Evolutionary conservation across 2,329 filamentous ascomycete genomes (phyloP).

Genomic region (Rugonectria rugulosa): DNA sequence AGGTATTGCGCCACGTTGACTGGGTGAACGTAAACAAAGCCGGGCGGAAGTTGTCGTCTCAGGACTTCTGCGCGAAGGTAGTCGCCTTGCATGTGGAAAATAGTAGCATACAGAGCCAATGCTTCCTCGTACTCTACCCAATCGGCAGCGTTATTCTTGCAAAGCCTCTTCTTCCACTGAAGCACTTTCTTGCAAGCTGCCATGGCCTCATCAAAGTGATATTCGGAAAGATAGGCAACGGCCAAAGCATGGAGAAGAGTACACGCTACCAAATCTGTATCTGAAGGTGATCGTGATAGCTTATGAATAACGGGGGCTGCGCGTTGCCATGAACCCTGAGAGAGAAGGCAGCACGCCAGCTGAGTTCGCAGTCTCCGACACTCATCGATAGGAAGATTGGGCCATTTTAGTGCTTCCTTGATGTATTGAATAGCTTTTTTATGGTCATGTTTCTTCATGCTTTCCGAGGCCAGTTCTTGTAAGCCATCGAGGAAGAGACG

Average conservation of each 20-base stretch:
- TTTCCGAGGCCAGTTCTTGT: conserved; percentile 33
- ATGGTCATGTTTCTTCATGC: conserved; percentile 32
- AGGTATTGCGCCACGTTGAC: not conserved
- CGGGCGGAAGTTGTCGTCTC: conserved; percentile 24
- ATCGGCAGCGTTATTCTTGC: conserved; percentile 17
- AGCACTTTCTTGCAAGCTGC: conserved; percentile 31
- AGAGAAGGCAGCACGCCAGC: conserved; percentile 34
- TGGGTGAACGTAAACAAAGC: conserved; percentile 9
- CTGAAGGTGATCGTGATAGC: not conserved
- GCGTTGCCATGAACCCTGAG: conserved; percentile 29
- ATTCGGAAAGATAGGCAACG: conserved; percentile 26
- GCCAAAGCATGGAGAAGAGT: conserved; percentile 11
- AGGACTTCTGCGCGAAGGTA: conserved; percentile 34
- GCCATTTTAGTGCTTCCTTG: conserved; percentile 24
- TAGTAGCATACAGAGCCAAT: conserved; percentile 33
- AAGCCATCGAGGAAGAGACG: conserved; percentile 27
- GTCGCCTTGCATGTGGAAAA: conserved; percentile 35
- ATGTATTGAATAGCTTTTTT: conserved; percentile 34
- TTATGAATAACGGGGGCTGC: conserved; percentile 20
- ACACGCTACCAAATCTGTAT: not conserved
- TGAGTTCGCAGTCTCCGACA: conserved; percentile 29
- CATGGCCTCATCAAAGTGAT: conserved; percentile 34
- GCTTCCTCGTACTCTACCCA: conserved; percentile 30
- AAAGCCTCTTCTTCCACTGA: conserved; percentile 31
- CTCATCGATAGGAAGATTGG: conserved; percentile 1